These are phyloP conservation scores for Phytomonas sp. DNA, from an alignment of 208 protist genomes.

Conservation along the genomic window DNA sequence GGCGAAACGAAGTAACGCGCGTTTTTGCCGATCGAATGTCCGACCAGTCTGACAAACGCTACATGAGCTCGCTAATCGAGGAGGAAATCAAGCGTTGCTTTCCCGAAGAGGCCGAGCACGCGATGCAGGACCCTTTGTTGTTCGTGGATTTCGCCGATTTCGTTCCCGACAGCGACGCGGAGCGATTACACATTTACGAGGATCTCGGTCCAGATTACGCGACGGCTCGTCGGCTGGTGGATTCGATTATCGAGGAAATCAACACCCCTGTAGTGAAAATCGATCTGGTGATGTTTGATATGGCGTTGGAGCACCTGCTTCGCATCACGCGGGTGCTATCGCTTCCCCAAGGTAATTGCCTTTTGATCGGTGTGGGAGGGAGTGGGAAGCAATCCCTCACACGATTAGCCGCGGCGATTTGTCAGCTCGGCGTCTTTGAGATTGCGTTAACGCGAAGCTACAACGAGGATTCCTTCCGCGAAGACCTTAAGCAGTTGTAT, in stretches of 20 bases:
- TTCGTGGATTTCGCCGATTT: constrained; percentile 96
- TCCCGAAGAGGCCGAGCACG: constrained; percentile 30
- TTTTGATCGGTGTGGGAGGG: constrained; percentile 97
- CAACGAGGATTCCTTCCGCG: constrained; percentile 94
- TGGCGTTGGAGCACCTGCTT: constrained; percentile 96
- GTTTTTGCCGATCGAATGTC: constrained; percentile 98
- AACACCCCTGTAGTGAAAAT: constrained; percentile 87
- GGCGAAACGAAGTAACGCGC: constrained; percentile 96
- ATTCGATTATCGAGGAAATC: constrained; percentile 93
- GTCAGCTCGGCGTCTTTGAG: constrained; percentile 94
- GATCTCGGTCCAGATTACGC: constrained; percentile 85
- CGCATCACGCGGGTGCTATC: constrained; percentile 95
- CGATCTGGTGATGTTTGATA: constrained; percentile 98
- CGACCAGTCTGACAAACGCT: constrained; percentile 87
- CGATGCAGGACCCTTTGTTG: constrained; percentile 87
- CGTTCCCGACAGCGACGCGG: constrained; percentile 66
- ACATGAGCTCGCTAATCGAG: constrained; percentile 75
- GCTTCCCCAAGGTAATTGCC: constrained; percentile 93
- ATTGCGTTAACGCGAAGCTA: constrained; percentile 97
- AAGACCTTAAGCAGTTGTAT: constrained; percentile 97
- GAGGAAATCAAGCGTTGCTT: constrained; percentile 80
- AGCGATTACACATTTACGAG: constrained; percentile 87
- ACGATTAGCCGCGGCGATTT: constrained; percentile 91
- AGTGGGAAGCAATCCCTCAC: constrained; percentile 97
- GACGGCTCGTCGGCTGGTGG: constrained; percentile 79